Evolutionary conservation across 2,329 filamentous ascomycete species (phyloP).

Genomic region (Fusarium subtropicale): DNA sequence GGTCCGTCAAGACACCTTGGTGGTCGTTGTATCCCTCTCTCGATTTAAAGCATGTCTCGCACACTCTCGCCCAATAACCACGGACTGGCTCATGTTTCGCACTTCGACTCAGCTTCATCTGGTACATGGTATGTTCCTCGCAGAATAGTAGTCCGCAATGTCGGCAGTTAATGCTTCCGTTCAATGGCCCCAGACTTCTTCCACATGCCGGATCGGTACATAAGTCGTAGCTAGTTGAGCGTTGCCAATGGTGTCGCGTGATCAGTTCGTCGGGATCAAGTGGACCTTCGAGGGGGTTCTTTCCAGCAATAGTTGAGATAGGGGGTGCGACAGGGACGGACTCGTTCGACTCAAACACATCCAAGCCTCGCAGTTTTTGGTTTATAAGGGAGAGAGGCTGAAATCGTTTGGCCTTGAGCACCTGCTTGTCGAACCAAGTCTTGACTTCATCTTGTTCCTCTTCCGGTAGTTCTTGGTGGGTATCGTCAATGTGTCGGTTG

Average conservation of each 20-base stretch:
- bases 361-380: constrained; percentile 90
- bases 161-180: constrained; percentile 90
- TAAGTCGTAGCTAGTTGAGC: constrained; percentile 75
- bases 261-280: constrained; percentile 91
- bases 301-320: constrained; percentile 52
- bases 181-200: constrained; percentile 80
- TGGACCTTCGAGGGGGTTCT: constrained; percentile 56
- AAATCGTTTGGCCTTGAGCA: constrained; percentile 91
- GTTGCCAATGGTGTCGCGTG: constrained; percentile 89
- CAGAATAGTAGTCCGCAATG: constrained; percentile 95
- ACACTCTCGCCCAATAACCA: constrained; percentile 93
- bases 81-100: constrained; percentile 90
- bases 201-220: constrained; percentile 92
- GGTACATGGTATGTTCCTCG: constrained; percentile 98
- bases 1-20: constrained; percentile 76
- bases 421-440: constrained; percentile 96
- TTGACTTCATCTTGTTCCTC: constrained; percentile 94
- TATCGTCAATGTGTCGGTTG: constrained; percentile 87
- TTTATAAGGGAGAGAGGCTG: constrained; percentile 92
- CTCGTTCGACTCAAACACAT: constrained; percentile 94
- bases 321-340: constrained; percentile 56
- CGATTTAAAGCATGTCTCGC: constrained; percentile 99
- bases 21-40: constrained; percentile 95
- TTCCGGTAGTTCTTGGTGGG: constrained; percentile 88
- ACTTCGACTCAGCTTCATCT: constrained; percentile 94